phyloP scores from a whole-genome alignment of 225 moss, liverwort and hornwort genomes.

The Physcomitrium patens region DNA sequence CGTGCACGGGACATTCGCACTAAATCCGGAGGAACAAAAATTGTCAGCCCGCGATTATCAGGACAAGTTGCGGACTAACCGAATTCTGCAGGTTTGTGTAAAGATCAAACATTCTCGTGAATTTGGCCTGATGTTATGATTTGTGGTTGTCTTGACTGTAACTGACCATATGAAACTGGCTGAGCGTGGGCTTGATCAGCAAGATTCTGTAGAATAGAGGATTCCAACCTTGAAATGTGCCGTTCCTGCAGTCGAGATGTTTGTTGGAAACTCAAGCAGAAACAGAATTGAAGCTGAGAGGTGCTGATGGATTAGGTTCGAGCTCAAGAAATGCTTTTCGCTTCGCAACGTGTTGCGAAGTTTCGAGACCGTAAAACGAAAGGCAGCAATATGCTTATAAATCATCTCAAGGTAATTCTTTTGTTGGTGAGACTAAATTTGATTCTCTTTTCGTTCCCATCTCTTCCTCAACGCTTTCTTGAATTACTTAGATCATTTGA shows the following conservation, averaged over 20 bases:
- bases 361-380: constrained; percentile 78
- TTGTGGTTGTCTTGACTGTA: constrained; percentile 20
- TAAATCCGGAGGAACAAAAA: constrained; percentile 68
- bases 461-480: constrained; percentile 24
- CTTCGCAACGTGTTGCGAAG: constrained; percentile 73
- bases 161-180: background rate
- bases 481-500: background rate
- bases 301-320: constrained; percentile 63
- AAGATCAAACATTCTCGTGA: constrained; percentile 18
- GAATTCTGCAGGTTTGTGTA: constrained; percentile 79
- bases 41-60: constrained; percentile 62
- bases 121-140: constrained; percentile 28
- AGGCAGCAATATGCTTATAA: constrained; percentile 70
- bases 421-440: background rate
- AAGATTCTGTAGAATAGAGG: constrained; percentile 14
- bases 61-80: constrained; percentile 66
- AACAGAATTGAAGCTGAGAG: constrained; percentile 7
- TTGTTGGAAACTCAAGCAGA: background rate
- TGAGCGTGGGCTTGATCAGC: constrained; percentile 7
- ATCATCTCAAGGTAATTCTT: constrained; percentile 67
- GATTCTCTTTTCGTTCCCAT: constrained; percentile 11
- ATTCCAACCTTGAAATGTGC: constrained; percentile 15
- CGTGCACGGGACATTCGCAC: constrained; percentile 55
- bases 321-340: constrained; percentile 91
- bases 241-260: constrained; percentile 15